These are phyloP conservation scores for Euphorbia tirucalli DNA, from an alignment of 345 rosid species.

Conservation along the genomic window DNA sequence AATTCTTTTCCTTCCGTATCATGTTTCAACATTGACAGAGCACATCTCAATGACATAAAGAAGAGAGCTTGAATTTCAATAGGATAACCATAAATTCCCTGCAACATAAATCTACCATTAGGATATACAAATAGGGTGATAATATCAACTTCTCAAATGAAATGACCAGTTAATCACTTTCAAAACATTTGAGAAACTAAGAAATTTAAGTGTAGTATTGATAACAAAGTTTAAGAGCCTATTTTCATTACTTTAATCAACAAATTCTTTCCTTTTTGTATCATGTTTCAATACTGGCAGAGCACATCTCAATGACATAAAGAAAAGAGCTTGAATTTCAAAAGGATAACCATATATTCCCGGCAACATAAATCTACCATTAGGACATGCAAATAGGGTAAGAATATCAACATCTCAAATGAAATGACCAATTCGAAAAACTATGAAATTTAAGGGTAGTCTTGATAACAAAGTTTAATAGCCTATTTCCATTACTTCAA, in stretches of 20 bases:
- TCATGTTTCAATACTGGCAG: constrained; percentile 63
- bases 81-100: constrained; percentile 82
- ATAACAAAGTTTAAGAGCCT: neutral
- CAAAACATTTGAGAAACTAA: neutral
- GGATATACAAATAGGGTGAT: neutral
- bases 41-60: constrained; percentile 67
- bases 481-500: neutral
- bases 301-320: constrained; percentile 69
- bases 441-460: neutral
- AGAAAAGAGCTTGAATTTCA: constrained; percentile 82
- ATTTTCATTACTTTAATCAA: neutral
- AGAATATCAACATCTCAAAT: neutral
- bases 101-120: constrained; percentile 23
- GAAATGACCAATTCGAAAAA: neutral
- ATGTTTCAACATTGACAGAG: constrained; percentile 60
- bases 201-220: neutral
- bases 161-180: no score
- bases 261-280: constrained; percentile 32
- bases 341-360: constrained; percentile 79
- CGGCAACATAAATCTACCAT: constrained; percentile 35
- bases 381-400: neutral
- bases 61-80: constrained; percentile 86
- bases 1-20: constrained; percentile 42
- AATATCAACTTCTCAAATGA: neutral
- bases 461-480: neutral